Conservation (phyloP, 2,329 filamentous ascomycete genomes). For the Colletotrichum spinosum region DNA sequence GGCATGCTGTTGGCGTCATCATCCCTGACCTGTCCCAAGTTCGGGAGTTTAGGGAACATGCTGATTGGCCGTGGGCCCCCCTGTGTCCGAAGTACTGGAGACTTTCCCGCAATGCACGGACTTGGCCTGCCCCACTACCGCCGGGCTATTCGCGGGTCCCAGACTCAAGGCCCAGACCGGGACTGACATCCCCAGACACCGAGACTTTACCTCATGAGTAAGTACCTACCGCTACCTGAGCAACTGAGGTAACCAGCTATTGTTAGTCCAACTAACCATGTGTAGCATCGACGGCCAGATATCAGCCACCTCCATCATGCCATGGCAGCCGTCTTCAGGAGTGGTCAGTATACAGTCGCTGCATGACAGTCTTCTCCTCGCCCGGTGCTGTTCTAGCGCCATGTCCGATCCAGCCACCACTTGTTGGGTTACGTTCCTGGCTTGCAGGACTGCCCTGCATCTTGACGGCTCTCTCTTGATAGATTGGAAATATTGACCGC, state of each 20-base stretch:
- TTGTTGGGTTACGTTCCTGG: no score
- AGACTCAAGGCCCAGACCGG: slow-evolving; percentile 23
- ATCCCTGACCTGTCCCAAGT: slow-evolving; percentile 31
- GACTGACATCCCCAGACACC: slow-evolving; percentile 12
- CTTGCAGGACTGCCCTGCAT: no score
- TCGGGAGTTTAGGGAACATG: slow-evolving; percentile 33
- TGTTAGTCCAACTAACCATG: no score
- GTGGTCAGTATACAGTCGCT: slow-evolving; percentile 11
- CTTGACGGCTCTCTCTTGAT: no score
- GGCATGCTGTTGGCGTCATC: slow-evolving; percentile 34
- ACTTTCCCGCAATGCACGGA: slow-evolving; percentile 30
- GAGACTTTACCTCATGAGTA: not conserved
- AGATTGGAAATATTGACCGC: no score
- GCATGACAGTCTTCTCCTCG: not conserved
- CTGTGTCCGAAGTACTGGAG: slow-evolving; percentile 31
- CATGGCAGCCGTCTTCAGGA: slow-evolving; percentile 13
- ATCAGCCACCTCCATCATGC: slow-evolving; percentile 30
- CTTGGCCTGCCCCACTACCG: slow-evolving; percentile 15
- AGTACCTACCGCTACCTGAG: no score
- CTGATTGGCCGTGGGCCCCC: slow-evolving; percentile 15
- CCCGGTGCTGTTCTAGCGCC: no score
- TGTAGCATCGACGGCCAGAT: slow-evolving; percentile 1
- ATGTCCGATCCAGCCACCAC: no score
- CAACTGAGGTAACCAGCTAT: no score
- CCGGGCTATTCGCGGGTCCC: slow-evolving; percentile 15